Evolutionary conservation across 805 yeast genomes (phyloP), one percentile per base, ranked within the genome.

Genomic region (Starmerella lactis-condensi): DNA sequence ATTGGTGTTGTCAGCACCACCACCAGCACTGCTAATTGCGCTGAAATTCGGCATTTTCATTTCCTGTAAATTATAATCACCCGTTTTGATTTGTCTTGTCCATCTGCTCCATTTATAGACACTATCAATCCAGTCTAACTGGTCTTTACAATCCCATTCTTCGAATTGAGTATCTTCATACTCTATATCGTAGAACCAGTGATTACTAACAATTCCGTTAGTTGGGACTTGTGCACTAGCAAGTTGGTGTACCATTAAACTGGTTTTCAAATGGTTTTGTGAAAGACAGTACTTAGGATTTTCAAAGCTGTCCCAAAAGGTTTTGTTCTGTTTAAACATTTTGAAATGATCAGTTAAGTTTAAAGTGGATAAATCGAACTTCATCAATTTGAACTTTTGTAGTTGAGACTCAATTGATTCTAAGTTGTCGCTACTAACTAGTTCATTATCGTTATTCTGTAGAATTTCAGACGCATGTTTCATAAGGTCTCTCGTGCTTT

Each of bases 321-420:
- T n/a, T n/a, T n/a, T n/a, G n/a, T n/a, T n/a, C n/a, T n/a, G n/a
- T n/a, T n/a, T n/a, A n/a, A n/a, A n/a, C n/a, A n/a, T n/a, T n/a
- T n/a, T n/a, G n/a, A n/a, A n/a, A n/a, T n/a, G n/a, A n/a, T n/a
- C n/a, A n/a, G n/a, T n/a, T n/a, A n/a, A n/a, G n/a, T n/a, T n/a
- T n/a, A n/a, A n/a, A n/a, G n/a, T n/a, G n/a, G 6, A 14, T 6
- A 23, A 10, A 6, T 6, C 8, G 12, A 7, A 6, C 33, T 54
- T 51, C 14, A 67, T 64, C 52, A 61, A 64, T 17, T 53, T 50
- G 22, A 58, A 50, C 22, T 65, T 66, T 14, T 46, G 39, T 5
- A 57, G 6, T 67, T 64, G n/a, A 48, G 37, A 11, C 65, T 50
- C 7, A 50, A 38, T 13, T 65, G 50, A 21, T 48, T 52, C 18